Base-by-base conservation (phyloP, 805 yeast genomes). In the Kluyveromyces wickerhamii region DNA sequence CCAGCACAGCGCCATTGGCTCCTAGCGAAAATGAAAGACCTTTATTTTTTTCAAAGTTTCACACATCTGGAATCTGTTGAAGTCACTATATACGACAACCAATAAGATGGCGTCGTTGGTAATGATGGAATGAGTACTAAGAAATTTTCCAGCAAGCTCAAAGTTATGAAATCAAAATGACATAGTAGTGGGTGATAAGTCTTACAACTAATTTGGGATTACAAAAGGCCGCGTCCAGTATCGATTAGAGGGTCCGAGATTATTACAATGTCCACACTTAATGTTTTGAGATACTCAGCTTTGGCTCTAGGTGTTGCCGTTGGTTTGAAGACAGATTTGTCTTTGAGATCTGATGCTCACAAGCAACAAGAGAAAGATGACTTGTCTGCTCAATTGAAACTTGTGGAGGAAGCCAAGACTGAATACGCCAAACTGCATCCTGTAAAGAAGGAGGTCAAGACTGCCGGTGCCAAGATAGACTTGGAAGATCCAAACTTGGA, bases 401-500 rank as follows among this genome's bases (percentile, higher is more conserved):
- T 88, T 57, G 83, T 89, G 52, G 76, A 69, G 40, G 81, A 86
- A 63, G 98, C 97, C 49, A 87, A 84, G 69, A 81, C 79, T 35
- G 88, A 84, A 66, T 89, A 72, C 65, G 87, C 85, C 49, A 80
- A 74, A 62, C 64, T 76, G 53, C 63, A 72, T 52, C 65, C 69
- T 41, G 66, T 67, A 47, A 30, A 36, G 34, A 22, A 33, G 30
- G 59, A 59, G 35, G 60, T 59, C 24, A 68, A 68, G 39, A 61
- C 55, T 22, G 54, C 59, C 15, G 49, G 66, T 32, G 48, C 63
- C 29, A 67, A 74, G 35, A 59, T 79, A 47, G 72, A 88, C 65
- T 70, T 87, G 59, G 89, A 85, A 53, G 95, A 87, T 64, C 92
- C 94, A 47, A 81, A 87, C 66, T 73, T 86, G 61, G 97, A 88